Percentiles rank a stretch among this genome's conserved stretches.
These are phyloP conservation scores for Phytophthora syringae DNA, from an alignment of 352 stramenopile genomes.

Conservation along the genomic window DNA sequence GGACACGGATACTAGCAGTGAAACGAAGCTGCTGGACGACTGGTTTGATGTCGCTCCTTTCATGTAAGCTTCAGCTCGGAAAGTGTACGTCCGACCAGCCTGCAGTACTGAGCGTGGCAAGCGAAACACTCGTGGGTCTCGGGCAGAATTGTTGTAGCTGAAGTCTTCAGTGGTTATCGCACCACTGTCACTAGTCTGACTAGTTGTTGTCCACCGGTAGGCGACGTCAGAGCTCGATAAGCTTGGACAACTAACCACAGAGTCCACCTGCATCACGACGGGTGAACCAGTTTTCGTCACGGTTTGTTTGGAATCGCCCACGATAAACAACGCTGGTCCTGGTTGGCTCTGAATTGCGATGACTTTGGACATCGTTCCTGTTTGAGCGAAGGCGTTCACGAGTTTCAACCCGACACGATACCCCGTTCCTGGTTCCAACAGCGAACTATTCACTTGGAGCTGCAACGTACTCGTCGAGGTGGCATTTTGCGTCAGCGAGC, in stretches of 20 bases:
- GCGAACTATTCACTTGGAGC: constrained; percentile 53
- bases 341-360: constrained; percentile 49
- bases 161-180: constrained; percentile 37
- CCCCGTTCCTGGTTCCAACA: constrained; percentile 39
- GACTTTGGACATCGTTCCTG: constrained; percentile 22
- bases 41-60: constrained; percentile 18
- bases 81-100: constrained; percentile 57
- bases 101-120: constrained; percentile 44
- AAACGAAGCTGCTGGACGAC: constrained; percentile 41
- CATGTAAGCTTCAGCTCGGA: constrained; percentile 63
- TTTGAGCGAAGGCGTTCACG: constrained; percentile 65
- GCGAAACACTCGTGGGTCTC: constrained; percentile 67
- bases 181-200: constrained; percentile 8
- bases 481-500: constrained; percentile 37
- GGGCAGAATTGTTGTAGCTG: constrained; percentile 58
- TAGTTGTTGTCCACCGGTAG: constrained; percentile 59
- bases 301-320: constrained; percentile 46
- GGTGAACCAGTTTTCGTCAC: constrained; percentile 45
- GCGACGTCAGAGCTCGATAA: constrained; percentile 41
- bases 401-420: constrained; percentile 65
- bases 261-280: constrained; percentile 51
- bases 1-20: constrained; percentile 48
- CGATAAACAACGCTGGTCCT: constrained; percentile 55
- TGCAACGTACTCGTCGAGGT: constrained; percentile 25
- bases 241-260: constrained; percentile 52